These are phyloP conservation scores for Blastobotrys terrestris DNA, from an alignment of 805 yeast genomes.

Conservation along the genomic window DNA sequence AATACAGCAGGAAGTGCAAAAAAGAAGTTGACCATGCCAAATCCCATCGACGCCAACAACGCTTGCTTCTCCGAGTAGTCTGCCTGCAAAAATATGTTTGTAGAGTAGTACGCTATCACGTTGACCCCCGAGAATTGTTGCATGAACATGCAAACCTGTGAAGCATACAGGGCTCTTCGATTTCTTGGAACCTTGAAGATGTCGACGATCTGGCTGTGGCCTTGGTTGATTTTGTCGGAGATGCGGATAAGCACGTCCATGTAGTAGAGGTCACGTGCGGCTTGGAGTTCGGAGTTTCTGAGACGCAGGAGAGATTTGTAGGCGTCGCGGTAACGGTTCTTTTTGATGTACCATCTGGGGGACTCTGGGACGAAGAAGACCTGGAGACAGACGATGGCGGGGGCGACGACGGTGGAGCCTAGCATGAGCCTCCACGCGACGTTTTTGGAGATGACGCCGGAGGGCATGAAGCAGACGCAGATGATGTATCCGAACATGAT, in stretches of 20 bases:
- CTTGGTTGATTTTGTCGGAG: conserved; percentile 32
- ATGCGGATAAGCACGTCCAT: conserved; percentile 46
- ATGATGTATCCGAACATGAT: conserved; percentile 61
- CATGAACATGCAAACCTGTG: conserved; percentile 77
- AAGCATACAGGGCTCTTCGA: conserved; percentile 74
- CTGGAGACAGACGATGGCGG: conserved; percentile 45
- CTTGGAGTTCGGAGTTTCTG: conserved; percentile 44
- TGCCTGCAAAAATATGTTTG: conserved; percentile 64
- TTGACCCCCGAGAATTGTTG: conserved; percentile 90
- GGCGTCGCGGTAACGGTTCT: conserved; percentile 44
- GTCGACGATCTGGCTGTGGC: conserved; percentile 28
- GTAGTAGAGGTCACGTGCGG: conserved; percentile 62
- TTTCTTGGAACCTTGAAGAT: conserved; percentile 69
- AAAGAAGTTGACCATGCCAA: conserved; percentile 71
- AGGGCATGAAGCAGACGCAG: conserved; percentile 50
- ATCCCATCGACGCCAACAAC: conserved; percentile 77
- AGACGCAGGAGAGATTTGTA: conserved; percentile 42
- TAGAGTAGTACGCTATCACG: conserved; percentile 80
- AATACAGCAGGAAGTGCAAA: conserved; percentile 80
- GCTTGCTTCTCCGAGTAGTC: conserved; percentile 59
- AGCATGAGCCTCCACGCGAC: conserved; percentile 58
- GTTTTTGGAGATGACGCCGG: conserved; percentile 34
- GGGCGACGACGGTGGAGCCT: conserved; percentile 57
- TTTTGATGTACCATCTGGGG: conserved; percentile 62
- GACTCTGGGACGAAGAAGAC: conserved; percentile 60